phyloP scores from a whole-genome alignment of 352 stramenopile genomes.

The Saprolegnia parasitica region DNA sequence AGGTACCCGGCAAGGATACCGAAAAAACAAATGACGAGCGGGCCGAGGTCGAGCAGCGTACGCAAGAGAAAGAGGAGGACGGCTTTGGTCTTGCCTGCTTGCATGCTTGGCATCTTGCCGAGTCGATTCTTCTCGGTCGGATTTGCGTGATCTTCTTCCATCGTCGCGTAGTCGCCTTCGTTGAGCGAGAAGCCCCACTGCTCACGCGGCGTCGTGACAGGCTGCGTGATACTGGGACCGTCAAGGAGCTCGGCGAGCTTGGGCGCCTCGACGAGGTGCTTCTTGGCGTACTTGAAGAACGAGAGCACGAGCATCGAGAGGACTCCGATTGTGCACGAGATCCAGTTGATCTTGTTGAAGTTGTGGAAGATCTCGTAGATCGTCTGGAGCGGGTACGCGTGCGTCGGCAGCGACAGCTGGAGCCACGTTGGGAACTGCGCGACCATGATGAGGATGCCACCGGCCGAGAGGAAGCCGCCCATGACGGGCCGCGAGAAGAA shows the following conservation, averaged over 20 bases:
- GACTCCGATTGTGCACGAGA: constrained; percentile 47
- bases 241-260: constrained; percentile 24
- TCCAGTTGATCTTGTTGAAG: constrained; percentile 44
- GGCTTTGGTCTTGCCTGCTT: not conserved
- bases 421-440: constrained; percentile 61
- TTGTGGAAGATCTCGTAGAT: constrained; percentile 47
- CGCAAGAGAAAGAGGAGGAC: constrained; percentile 34
- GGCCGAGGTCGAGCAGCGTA: constrained; percentile 49
- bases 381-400: constrained; percentile 51
- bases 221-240: constrained; percentile 28
- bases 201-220: constrained; percentile 16
- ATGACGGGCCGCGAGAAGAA: constrained; percentile 75
- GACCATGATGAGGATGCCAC: constrained; percentile 58
- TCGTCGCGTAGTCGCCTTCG: constrained; percentile 20
- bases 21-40: constrained; percentile 76
- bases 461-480: constrained; percentile 64
- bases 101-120: not conserved
- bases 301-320: constrained; percentile 49
- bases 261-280: constrained; percentile 29
- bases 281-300: constrained; percentile 43
- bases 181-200: constrained; percentile 26
- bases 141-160: constrained; percentile 6
- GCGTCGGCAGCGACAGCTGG: constrained; percentile 41
- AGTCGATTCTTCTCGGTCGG: not conserved
- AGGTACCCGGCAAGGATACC: constrained; percentile 57